A percentile compares a stretch with the other conserved stretches of the same genome.
These are phyloP conservation scores for Fusarium pseudoanthophilum DNA, from an alignment of 2,329 filamentous ascomycete species.

Conservation along the genomic window DNA sequence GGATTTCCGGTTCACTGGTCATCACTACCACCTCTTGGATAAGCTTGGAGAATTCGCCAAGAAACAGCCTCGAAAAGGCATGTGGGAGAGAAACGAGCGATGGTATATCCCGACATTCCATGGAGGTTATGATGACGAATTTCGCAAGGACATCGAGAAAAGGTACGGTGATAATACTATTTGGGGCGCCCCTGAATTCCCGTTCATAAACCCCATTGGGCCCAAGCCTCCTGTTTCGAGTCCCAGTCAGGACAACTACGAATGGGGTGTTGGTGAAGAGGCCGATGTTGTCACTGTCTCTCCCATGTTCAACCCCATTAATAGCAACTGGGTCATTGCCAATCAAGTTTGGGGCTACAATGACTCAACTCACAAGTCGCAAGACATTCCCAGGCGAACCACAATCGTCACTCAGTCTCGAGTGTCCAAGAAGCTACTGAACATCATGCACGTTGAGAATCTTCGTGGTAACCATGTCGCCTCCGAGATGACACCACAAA, in stretches of 20 bases:
- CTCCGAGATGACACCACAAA: conserved; percentile 82
- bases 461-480: conserved; percentile 78
- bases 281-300: conserved; percentile 79
- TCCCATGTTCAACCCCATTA: conserved; percentile 80
- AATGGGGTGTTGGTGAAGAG: conserved; percentile 81
- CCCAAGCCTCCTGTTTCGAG: conserved; percentile 70
- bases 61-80: conserved; percentile 74
- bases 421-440: conserved; percentile 75
- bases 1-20: conserved; percentile 81
- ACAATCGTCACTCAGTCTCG: conserved; percentile 84
- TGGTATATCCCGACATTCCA: conserved; percentile 78
- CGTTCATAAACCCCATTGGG: conserved; percentile 70
- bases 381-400: conserved; percentile 74
- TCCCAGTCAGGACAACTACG: conserved; percentile 72
- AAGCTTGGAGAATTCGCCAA: conserved; percentile 71
- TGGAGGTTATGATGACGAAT: conserved; percentile 73
- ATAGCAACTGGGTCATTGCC: conserved; percentile 78
- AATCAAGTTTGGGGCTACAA: conserved; percentile 75
- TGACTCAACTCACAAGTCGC: conserved; percentile 59
- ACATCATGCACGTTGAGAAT: conserved; percentile 83
- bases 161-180: conserved; percentile 64
- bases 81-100: conserved; percentile 79
- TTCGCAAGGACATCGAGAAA: conserved; percentile 71
- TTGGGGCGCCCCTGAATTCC: conserved; percentile 73
- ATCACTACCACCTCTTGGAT: conserved; percentile 82